These are phyloP conservation scores for Leccinum broughii DNA, from an alignment of 768 basidiomycete species.

Conservation along the genomic window DNA sequence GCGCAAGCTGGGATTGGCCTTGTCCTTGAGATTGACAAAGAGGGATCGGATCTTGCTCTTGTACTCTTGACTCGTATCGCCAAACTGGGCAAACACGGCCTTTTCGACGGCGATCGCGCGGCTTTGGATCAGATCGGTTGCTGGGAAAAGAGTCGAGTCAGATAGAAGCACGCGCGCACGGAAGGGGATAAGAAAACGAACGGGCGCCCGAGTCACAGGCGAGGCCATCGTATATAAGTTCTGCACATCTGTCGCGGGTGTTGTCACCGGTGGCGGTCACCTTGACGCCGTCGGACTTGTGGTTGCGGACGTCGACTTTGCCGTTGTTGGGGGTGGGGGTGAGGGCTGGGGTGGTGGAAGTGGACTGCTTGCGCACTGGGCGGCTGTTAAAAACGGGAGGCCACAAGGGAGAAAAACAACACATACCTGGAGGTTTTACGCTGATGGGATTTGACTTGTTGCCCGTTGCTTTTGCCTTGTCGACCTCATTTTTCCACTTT, in stretches of 20 bases:
- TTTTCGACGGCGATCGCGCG: slow-evolving; percentile 74
- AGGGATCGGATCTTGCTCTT: slow-evolving; percentile 82
- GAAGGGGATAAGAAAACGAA: slow-evolving; percentile 48
- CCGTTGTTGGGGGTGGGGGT: slow-evolving; percentile 34
- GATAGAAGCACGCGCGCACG: not conserved
- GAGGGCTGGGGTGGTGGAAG: slow-evolving; percentile 41
- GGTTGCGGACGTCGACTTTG: slow-evolving; percentile 46
- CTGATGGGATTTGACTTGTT: slow-evolving; percentile 13
- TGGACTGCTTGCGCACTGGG: slow-evolving; percentile 34
- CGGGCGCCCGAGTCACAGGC: slow-evolving; percentile 85
- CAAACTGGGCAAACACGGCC: slow-evolving; percentile 51
- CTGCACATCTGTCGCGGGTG: slow-evolving; percentile 84
- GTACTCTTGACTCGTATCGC: slow-evolving; percentile 51
- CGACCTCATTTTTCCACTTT: slow-evolving; percentile 89
- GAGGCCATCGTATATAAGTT: slow-evolving; percentile 90
- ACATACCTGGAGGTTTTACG: slow-evolving; percentile 41
- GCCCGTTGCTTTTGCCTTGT: slow-evolving; percentile 52
- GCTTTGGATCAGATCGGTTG: slow-evolving; percentile 63
- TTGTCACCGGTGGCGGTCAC: slow-evolving; percentile 59
- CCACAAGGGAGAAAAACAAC: not conserved
- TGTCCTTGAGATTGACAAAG: slow-evolving; percentile 94
- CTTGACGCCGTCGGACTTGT: slow-evolving; percentile 72
- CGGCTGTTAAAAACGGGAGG: slow-evolving; percentile 5
- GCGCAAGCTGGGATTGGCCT: slow-evolving; percentile 84
- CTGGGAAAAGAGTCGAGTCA: slow-evolving; percentile 37